Conservation (phyloP, 1,284 basidiomycete species). For the Ceratobasidium sp. region DNA sequence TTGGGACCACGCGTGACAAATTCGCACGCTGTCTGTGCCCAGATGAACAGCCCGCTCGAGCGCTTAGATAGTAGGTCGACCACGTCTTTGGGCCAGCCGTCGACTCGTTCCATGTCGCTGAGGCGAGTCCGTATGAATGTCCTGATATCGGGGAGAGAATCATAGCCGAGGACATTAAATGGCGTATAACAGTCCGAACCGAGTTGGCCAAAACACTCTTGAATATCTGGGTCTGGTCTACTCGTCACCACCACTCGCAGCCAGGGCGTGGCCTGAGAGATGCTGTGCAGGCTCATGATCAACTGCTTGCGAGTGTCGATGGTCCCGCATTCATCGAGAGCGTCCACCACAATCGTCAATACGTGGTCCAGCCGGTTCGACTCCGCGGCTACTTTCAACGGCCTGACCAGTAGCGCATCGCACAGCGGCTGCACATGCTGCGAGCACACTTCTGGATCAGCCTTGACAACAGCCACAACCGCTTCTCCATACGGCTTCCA, state of each 20-base stretch:
- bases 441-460: neutral
- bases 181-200: neutral
- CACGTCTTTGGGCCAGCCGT: slow-evolving; percentile 13
- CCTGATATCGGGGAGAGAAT: neutral
- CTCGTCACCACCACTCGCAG: slow-evolving; percentile 34
- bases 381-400: slow-evolving; percentile 3
- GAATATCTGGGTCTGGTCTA: slow-evolving; percentile 30
- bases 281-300: neutral
- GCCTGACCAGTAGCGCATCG: no score
- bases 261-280: neutral
- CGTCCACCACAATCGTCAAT: slow-evolving; percentile 41
- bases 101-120: neutral
- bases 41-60: no score
- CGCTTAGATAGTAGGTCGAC: no score
- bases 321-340: slow-evolving; percentile 45
- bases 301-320: neutral
- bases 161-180: slow-evolving; percentile 5
- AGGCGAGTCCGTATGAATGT: slow-evolving; percentile 2
- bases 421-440: neutral
- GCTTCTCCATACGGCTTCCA: neutral
- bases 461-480: neutral
- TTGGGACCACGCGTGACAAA: slow-evolving; percentile 8
- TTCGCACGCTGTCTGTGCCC: neutral
- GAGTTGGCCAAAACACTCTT: neutral
- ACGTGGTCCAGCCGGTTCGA: neutral